phyloP scores from a whole-genome alignment of 1,284 basidiomycete genomes.

The Microbotryum silenes-acaulis region DNA sequence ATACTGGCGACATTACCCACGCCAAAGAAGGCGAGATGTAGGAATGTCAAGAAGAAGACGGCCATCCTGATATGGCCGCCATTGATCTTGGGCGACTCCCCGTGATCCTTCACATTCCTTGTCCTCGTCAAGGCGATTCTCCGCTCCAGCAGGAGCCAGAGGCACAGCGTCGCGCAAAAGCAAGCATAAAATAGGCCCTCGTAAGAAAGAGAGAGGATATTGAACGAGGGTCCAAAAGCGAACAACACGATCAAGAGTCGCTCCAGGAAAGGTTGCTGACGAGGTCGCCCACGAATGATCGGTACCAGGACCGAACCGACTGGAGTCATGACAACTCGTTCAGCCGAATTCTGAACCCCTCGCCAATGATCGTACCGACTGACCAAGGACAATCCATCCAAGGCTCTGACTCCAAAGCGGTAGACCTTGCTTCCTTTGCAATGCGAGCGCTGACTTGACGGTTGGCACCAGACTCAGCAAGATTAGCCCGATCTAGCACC shows the following conservation, averaged over 20 bases:
- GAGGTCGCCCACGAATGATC: slow-evolving; percentile 11
- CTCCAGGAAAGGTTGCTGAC: slow-evolving; percentile 34
- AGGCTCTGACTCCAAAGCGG: slow-evolving; percentile 55
- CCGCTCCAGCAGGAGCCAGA: slow-evolving; percentile 64
- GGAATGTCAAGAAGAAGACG: slow-evolving; percentile 75
- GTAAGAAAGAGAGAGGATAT: slow-evolving; percentile 71
- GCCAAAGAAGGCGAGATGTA: slow-evolving; percentile 81
- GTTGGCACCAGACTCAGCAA: slow-evolving; percentile 51
- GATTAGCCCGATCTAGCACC: slow-evolving; percentile 43
- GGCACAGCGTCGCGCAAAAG: slow-evolving; percentile 55
- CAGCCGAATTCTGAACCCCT: not conserved
- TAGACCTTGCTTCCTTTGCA: slow-evolving; percentile 61
- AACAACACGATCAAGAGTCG: slow-evolving; percentile 41
- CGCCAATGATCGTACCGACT: slow-evolving; percentile 40
- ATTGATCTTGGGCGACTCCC: slow-evolving; percentile 43
- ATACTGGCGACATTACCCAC: slow-evolving; percentile 54
- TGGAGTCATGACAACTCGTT: not conserved
- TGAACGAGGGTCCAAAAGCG: slow-evolving; percentile 66
- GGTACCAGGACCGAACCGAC: slow-evolving; percentile 4
- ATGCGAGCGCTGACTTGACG: slow-evolving; percentile 51
- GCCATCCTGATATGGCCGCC: slow-evolving; percentile 62
- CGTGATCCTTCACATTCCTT: slow-evolving; percentile 11
- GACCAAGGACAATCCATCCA: slow-evolving; percentile 64
- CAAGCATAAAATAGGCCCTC: slow-evolving; percentile 72
- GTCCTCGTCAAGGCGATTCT: slow-evolving; percentile 42